Percentiles rank a stretch among this genome's conserved stretches.
Evolutionary conservation across 768 basidiomycete genomes (phyloP).

Genomic region (Podaxis sp.): DNA sequence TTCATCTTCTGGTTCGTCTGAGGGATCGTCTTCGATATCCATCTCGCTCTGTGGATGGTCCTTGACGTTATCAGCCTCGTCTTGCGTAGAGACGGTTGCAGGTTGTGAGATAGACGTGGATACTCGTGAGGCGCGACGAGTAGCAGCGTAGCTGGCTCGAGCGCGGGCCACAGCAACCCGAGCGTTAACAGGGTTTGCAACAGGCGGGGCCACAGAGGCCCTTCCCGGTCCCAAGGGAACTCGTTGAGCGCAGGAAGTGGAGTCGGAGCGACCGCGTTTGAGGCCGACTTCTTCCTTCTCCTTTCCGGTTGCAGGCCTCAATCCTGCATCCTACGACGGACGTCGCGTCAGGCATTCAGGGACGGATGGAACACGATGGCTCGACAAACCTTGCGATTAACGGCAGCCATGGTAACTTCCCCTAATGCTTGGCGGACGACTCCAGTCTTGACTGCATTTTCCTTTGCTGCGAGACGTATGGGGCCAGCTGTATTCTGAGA

Average conservation of each 20-base stretch:
- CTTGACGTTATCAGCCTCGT: conserved; percentile 35
- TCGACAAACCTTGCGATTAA: conserved; percentile 69
- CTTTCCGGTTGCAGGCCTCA: conserved; percentile 51
- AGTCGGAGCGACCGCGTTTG: conserved; percentile 65
- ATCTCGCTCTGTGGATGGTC: conserved; percentile 48
- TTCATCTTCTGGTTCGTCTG: conserved; percentile 41
- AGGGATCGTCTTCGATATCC: conserved; percentile 55
- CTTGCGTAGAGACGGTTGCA: conserved; percentile 30
- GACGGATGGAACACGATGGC: conserved; percentile 5
- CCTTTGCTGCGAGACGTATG: conserved; percentile 50
- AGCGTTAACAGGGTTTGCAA: conserved; percentile 37
- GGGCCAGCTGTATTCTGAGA: conserved; percentile 50
- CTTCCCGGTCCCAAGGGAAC: conserved; percentile 65
- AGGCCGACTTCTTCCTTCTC: conserved; percentile 68
- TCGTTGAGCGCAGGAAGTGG: conserved; percentile 63
- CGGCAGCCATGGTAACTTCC: conserved; percentile 77
- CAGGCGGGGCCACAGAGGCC: conserved; percentile 40
- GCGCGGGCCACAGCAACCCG: conserved; percentile 26
- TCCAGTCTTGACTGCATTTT: conserved; percentile 49
- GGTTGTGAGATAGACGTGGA: conserved; percentile 34
- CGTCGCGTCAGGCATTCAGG: background rate
- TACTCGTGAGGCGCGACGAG: conserved; percentile 41
- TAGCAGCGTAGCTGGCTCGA: conserved; percentile 17
- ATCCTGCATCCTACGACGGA: conserved; percentile 40
- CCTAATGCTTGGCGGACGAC: conserved; percentile 71